Evolutionary conservation across 2,329 filamentous ascomycete species (phyloP), one percentile per base, ranked within the genome.

Genomic region (Aspergillus transmontanensis): DNA sequence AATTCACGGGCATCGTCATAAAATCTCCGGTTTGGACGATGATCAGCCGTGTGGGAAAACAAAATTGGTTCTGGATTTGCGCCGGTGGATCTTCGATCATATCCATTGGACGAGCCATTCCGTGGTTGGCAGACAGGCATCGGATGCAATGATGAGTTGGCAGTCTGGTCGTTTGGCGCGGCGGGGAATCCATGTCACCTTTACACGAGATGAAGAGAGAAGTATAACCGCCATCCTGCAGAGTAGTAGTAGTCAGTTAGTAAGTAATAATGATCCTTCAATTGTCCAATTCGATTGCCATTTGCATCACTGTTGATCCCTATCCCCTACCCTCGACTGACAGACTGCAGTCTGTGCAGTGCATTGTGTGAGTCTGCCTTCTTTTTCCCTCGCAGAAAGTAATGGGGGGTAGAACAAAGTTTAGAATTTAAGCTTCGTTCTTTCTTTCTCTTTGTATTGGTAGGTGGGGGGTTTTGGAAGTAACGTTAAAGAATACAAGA

Each of bases 131-230:
- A 73, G 70, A 69, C 74, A 78, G 75, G 74, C 73, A 74, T 75
- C 82, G 84, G 84, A 91, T 89, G 89, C 88, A 90, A 79, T 87
- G 88, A 90, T 91, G 89, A 88, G 89, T 86, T 91, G 89, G 87
- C 89, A 90, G 79, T 68, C 63, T 65, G 59, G 64, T 62, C 68
- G 63, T 58, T 62, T 64, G 67, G 76, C 65, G 77, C 76, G 66
- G 77, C 76, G 78, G 80, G 82, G 78, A 79, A 79, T 74, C 78
- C 80, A 82, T 82, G 81, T 78, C 76, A 75, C 79, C 79, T 69
- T 71, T 73, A 63, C 68, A 65, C 61, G 66, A 68, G 63, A 62
- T 26, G 60, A 60, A 58, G 56, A 58, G 45, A 56, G 48, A n/a
- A 57, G 50, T 54, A 60, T 51, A 51, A 51, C 48, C 48, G 30